Conservation (phyloP, 768 basidiomycete species). For the Russula brevipes region DNA sequence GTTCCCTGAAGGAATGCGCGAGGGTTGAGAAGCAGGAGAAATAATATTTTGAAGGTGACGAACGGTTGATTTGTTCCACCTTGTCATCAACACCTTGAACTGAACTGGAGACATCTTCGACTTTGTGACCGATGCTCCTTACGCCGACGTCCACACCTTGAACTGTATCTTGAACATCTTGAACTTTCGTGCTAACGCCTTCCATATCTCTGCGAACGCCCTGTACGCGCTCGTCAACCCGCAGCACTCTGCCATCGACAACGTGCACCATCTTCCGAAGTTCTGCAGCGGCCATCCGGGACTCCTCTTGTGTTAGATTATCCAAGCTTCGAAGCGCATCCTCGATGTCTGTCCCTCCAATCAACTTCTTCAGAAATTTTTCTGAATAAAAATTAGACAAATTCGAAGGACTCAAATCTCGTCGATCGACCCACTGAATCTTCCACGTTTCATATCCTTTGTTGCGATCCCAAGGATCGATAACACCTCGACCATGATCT, state of each 20-base stretch:
- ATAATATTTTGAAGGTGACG: background rate
- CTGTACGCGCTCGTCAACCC: no score
- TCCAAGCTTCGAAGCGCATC: background rate
- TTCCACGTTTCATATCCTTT: background rate
- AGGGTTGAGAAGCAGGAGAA: background rate
- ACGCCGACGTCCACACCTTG: no score
- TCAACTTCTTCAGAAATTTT: background rate
- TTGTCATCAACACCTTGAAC: no score
- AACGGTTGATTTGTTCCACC: background rate
- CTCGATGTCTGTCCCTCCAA: background rate
- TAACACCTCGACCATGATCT: background rate
- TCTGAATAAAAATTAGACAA: background rate
- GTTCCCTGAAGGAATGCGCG: background rate
- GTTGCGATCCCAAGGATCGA: background rate
- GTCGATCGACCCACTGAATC: background rate
- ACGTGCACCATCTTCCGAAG: background rate
- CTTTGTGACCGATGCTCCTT: no score
- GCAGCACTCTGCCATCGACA: background rate
- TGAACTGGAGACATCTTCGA: no score
- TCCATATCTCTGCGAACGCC: background rate
- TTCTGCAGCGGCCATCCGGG: background rate
- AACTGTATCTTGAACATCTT: no score
- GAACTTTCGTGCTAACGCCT: no score
- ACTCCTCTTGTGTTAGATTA: background rate
- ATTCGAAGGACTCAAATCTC: no score